A percentile compares a stretch with the other conserved stretches of the same genome.
phyloP scores from a whole-genome alignment of 148 eudicot genomes.

The Selenicereus undatus region DNA sequence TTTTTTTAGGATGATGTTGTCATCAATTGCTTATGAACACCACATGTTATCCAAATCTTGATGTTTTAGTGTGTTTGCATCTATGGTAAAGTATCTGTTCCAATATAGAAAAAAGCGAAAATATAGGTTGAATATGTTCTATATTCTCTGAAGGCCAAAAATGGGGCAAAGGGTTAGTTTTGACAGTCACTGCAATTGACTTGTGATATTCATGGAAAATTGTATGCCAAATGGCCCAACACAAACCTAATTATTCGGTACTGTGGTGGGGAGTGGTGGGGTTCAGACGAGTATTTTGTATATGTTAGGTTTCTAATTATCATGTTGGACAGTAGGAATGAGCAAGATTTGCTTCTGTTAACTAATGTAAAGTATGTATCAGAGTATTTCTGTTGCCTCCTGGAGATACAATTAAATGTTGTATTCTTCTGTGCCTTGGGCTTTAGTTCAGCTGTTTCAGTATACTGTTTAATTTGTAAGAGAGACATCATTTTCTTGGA shows the following conservation, averaged over 20 bases:
- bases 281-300: not conserved
- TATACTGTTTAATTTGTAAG: not conserved
- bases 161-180: not conserved
- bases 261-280: not conserved
- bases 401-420: no score
- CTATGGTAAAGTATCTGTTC: not conserved
- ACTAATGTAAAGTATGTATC: not conserved
- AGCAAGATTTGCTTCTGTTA: slow-evolving; percentile 1
- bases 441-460: not conserved
- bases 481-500: not conserved
- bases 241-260: not conserved
- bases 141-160: not conserved
- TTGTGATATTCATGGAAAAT: not conserved
- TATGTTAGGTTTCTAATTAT: not conserved
- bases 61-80: not conserved
- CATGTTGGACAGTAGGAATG: not conserved
- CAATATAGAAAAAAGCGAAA: not conserved
- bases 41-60: not conserved
- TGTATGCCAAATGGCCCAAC: not conserved
- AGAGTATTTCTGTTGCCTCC: not conserved
- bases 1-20: not conserved
- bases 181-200: not conserved
- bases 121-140: not conserved
- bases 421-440: not conserved
- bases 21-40: not conserved